Percentiles rank a stretch among this genome's conserved stretches.
phyloP scores from a whole-genome alignment of 179 eudicot species.

The Sideroxylon spinosum region DNA sequence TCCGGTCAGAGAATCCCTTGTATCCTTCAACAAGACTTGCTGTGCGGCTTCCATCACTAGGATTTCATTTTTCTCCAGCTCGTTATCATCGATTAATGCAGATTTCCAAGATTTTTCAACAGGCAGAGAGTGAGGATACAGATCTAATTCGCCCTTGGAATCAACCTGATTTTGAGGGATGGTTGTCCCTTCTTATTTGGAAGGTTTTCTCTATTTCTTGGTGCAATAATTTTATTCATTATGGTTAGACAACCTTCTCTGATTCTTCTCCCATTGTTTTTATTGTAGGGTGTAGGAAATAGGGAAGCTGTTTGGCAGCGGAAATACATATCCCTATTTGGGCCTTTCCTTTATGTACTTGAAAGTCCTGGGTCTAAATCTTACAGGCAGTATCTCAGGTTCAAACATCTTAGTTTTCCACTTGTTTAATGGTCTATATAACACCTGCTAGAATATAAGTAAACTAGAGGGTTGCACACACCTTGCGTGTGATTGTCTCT shows the following conservation, averaged over 20 bases:
- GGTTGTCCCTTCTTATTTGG: conserved; percentile 82
- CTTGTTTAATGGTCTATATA: background rate
- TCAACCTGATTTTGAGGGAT: conserved; percentile 92
- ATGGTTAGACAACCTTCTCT: conserved; percentile 4
- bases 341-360: conserved; percentile 75
- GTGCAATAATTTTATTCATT: background rate
- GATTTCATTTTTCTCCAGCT: conserved; percentile 92
- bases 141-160: conserved; percentile 66
- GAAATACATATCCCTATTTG: conserved; percentile 83
- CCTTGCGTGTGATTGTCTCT: too few species aligned
- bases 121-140: conserved; percentile 38
- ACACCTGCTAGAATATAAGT: background rate
- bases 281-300: conserved; percentile 76
- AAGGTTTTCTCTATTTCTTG: conserved; percentile 47
- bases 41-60: conserved; percentile 80
- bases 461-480: too few species aligned
- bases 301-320: conserved; percentile 97
- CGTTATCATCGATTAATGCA: conserved; percentile 97
- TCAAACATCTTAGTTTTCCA: conserved; percentile 9
- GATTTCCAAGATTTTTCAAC: conserved; percentile 65
- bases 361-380: conserved; percentile 74
- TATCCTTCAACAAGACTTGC: conserved; percentile 89
- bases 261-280: conserved; percentile 12
- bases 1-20: conserved; percentile 62
- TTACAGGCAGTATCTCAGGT: conserved; percentile 87